phyloP scores from a whole-genome alignment of 495 filamentous ascomycete genomes.

The Lepidopterella palustris region DNA sequence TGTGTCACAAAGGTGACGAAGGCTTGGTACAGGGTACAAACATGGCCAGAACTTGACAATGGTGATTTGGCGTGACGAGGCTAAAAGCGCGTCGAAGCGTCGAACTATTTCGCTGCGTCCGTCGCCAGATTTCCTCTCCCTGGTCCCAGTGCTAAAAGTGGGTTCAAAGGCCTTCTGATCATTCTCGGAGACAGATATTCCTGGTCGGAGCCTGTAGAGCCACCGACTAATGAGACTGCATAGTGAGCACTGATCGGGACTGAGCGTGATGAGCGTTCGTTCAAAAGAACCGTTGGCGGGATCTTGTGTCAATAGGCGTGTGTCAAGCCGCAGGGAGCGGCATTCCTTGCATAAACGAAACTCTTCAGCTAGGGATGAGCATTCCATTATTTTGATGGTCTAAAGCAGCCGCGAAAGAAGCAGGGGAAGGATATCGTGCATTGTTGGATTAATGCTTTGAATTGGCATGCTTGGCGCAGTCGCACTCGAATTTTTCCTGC shows the following conservation, averaged over 20 bases:
- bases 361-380: background rate
- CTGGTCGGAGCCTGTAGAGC: background rate
- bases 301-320: background rate
- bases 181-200: background rate
- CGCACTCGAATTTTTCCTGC: too few relatives aligned
- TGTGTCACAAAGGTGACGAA: constrained; percentile 2
- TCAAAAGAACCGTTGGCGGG: background rate
- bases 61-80: background rate
- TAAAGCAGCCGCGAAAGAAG: too few relatives aligned
- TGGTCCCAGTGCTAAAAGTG: background rate
- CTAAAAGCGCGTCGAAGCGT: background rate
- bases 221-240: background rate
- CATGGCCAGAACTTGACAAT: background rate
- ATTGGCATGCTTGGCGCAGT: too few relatives aligned
- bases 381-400: background rate
- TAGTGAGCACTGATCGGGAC: background rate
- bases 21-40: background rate
- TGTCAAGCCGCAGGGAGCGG: background rate
- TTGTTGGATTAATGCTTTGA: too few relatives aligned
- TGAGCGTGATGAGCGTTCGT: background rate
- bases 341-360: background rate
- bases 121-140: background rate
- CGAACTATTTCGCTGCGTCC: background rate
- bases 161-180: background rate
- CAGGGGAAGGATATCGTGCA: too few relatives aligned